A percentile compares a stretch with the other conserved stretches of the same genome.
phyloP scores from a whole-genome alignment of 1,284 basidiomycete species.

The Chalciporus sp. region DNA sequence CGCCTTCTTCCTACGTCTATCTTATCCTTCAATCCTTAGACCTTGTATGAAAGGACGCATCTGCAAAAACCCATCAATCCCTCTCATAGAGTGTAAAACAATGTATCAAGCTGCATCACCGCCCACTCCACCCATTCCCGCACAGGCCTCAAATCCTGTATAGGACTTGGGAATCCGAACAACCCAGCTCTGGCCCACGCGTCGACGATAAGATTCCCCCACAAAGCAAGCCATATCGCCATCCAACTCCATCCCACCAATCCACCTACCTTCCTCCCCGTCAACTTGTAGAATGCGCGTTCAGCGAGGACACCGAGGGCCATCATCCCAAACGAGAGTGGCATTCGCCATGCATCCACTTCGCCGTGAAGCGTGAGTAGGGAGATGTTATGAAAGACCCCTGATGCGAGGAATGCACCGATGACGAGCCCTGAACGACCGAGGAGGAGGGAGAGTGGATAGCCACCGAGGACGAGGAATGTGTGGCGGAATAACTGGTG shows the following conservation, averaged over 20 bases:
- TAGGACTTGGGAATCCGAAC: conserved; percentile 22
- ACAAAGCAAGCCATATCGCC: conserved; percentile 46
- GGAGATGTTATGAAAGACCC: conserved; percentile 51
- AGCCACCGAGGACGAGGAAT: conserved; percentile 34
- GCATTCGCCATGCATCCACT: conserved; percentile 44
- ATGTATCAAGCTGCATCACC: conserved; percentile 19
- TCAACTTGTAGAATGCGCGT: conserved; percentile 34
- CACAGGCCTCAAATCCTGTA: conserved; percentile 20
- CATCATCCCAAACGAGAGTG: conserved; percentile 58
- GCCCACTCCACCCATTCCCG: conserved; percentile 14
- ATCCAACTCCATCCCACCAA: conserved; percentile 53
- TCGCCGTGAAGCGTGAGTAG: conserved; percentile 54
- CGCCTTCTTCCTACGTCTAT: too few species aligned
- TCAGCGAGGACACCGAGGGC: conserved; percentile 54
- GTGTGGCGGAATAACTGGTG: conserved; percentile 41
- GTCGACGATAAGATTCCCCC: conserved; percentile 50
- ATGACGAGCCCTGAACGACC: conserved; percentile 49
- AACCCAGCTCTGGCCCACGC: conserved; percentile 51
- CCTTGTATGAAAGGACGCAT: too few species aligned
- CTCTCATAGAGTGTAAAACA: conserved; percentile 11
- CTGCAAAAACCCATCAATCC: not conserved
- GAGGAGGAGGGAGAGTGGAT: conserved; percentile 38
- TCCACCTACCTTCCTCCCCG: conserved; percentile 43
- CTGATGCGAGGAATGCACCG: conserved; percentile 59
- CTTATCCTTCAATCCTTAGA: too few species aligned